phyloP scores from a whole-genome alignment of 352 stramenopile species.

The Phytophthora pinifolia region DNA sequence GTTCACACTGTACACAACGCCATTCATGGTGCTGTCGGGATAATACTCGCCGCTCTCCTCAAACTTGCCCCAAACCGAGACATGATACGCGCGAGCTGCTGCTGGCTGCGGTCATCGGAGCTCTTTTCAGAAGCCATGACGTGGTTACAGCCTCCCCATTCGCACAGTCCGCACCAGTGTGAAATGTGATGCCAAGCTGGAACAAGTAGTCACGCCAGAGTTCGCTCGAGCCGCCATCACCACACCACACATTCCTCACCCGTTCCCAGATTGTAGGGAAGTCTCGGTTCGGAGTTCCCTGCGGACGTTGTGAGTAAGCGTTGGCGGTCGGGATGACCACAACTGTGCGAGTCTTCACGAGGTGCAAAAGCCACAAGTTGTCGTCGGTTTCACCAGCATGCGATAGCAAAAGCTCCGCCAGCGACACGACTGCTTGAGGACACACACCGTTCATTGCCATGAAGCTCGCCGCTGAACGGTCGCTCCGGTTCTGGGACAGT shows the following conservation, averaged over 20 bases:
- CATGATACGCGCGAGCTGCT: slow-evolving; percentile 54
- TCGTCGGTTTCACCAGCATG: slow-evolving; percentile 47
- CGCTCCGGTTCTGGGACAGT: slow-evolving; percentile 91
- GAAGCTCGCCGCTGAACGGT: slow-evolving; percentile 93
- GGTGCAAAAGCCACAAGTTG: slow-evolving; percentile 52
- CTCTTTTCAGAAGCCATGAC: slow-evolving; percentile 44
- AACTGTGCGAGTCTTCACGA: slow-evolving; percentile 82
- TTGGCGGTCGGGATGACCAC: slow-evolving; percentile 92
- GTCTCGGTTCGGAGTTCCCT: slow-evolving; percentile 94
- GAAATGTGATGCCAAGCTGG: slow-evolving; percentile 95
- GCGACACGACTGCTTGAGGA: slow-evolving; percentile 80
- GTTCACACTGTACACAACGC: slow-evolving; percentile 94
- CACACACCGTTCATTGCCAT: slow-evolving; percentile 95
- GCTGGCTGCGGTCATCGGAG: slow-evolving; percentile 57
- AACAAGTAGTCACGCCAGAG: slow-evolving; percentile 96
- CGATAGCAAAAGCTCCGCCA: slow-evolving; percentile 63
- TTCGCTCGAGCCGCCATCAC: slow-evolving; percentile 92
- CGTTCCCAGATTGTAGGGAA: slow-evolving; percentile 92
- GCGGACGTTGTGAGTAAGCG: slow-evolving; percentile 66
- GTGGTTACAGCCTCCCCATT: slow-evolving; percentile 94
- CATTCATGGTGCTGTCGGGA: slow-evolving; percentile 87
- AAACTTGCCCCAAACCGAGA: slow-evolving; percentile 70
- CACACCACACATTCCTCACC: slow-evolving; percentile 86
- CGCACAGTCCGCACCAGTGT: slow-evolving; percentile 96
- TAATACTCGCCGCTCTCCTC: slow-evolving; percentile 61